phyloP scores from a whole-genome alignment of 176 grass and related monocot genomes.

The Neostapfia colusana region DNA sequence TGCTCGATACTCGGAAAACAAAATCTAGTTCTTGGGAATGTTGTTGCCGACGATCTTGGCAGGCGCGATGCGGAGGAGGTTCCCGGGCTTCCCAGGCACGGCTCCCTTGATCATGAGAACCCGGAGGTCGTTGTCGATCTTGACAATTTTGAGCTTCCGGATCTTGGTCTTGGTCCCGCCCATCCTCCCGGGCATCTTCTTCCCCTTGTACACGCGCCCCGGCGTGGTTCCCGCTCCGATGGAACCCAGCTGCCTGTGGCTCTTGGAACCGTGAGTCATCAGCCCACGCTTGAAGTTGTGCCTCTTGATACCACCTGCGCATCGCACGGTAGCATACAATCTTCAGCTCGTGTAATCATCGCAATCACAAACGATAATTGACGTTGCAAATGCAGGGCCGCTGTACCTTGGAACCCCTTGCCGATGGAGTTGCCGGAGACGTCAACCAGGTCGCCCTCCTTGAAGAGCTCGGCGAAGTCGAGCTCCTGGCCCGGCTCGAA shows the following conservation, averaged over 20 bases:
- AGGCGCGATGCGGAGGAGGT: slow-evolving; percentile 82
- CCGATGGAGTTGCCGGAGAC: slow-evolving; percentile 88
- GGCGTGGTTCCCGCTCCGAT: slow-evolving; percentile 90
- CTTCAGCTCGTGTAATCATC: not conserved
- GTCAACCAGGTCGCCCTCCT: slow-evolving; percentile 90
- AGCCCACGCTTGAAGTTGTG: slow-evolving; percentile 84
- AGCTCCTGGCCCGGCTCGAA: slow-evolving; percentile 78
- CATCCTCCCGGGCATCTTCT: slow-evolving; percentile 96
- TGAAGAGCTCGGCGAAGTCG: slow-evolving; percentile 68
- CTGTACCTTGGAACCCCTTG: slow-evolving; percentile 95
- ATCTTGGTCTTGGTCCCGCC: slow-evolving; percentile 83
- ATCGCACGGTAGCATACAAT: not conserved
- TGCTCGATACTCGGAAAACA: not conserved
- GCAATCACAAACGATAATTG: not conserved
- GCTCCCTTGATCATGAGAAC: slow-evolving; percentile 87
- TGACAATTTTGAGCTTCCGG: slow-evolving; percentile 81
- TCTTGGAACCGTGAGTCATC: slow-evolving; percentile 96
- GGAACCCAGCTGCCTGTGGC: slow-evolving; percentile 86
- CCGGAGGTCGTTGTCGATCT: slow-evolving; percentile 76
- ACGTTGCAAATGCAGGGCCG: not conserved
- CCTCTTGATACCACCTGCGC: slow-evolving; percentile 92
- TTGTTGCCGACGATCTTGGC: slow-evolving; percentile 90
- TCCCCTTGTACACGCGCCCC: slow-evolving; percentile 81
- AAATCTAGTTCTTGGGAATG: slow-evolving; percentile 69
- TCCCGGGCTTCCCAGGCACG: slow-evolving; percentile 85